Base-by-base conservation (phyloP, 345 rosid species). In the Citrus mangshanensis region DNA sequence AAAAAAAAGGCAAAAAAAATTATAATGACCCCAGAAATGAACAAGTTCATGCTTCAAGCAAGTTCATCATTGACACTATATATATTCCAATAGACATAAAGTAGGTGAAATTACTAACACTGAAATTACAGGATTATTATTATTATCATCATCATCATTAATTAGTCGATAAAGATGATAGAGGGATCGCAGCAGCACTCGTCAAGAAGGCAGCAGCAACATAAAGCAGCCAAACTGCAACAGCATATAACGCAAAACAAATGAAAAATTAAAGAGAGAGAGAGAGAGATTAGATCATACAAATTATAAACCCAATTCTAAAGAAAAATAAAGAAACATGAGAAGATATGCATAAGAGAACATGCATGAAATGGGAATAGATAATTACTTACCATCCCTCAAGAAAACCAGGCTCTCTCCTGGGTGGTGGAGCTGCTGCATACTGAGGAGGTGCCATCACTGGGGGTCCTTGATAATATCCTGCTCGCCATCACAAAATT, bases 121-220 rank as follows among this genome's bases (percentile, higher is more conserved):
- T 22, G 30, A 12, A 72, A 6, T 56, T 35, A 24, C 38, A 1
- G 35, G 6, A 34, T 34, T 34, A 34, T 34, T 35, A 72, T 56
- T 9, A 16, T 1, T 4, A 16, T 51, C 0, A 16, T 16, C 5
- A 54, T 54, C 1, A 32, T 12, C 9, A 10, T 37, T n/a, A 38
- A 18, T 46, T 74, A 88, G 76, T 78, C 1, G 14, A 85, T 6
- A 73, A 84, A 79, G 40, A 91, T 9, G 83, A 88, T 71, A 80
- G 93, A 86, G 9, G 92, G 95, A 63, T 91, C 95, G 69, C 90
- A 91, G 93, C 95, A 91, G 24, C 95, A 91, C 82, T 91, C 95
- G 27, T 89, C 93, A 38, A 89, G 46, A n/a, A 91, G 85, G 83
- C 80, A 91, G 77, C 95, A 91, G 85, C 95, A 91, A 71, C 95